Conservation (phyloP, 2,329 filamentous ascomycete species). For the Alternaria brassicae region DNA sequence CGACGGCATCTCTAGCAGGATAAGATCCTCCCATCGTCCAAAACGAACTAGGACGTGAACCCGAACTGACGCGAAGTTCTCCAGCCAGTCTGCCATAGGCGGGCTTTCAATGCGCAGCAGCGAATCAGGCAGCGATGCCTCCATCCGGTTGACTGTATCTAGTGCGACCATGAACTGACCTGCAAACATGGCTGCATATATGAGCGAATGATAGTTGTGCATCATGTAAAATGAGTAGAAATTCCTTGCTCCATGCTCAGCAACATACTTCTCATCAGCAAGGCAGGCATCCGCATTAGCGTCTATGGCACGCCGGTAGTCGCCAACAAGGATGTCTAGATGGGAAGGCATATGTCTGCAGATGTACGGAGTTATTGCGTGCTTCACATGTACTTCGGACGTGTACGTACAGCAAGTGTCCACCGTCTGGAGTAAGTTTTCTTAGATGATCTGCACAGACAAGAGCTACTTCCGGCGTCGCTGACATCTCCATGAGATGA, state of each 20-base stretch:
- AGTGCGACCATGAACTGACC: slow-evolving; percentile 69
- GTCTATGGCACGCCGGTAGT: slow-evolving; percentile 70
- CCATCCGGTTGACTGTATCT: slow-evolving; percentile 65
- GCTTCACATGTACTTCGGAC: not conserved
- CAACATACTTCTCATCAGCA: slow-evolving; percentile 72
- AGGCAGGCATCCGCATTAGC: slow-evolving; percentile 71
- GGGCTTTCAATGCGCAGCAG: slow-evolving; percentile 70
- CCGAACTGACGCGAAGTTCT: slow-evolving; percentile 72
- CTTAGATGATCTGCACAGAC: slow-evolving; percentile 68
- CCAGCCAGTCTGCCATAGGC: slow-evolving; percentile 79
- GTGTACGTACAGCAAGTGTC: slow-evolving; percentile 62
- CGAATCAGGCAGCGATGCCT: slow-evolving; percentile 67
- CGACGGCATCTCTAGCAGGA: slow-evolving; percentile 62
- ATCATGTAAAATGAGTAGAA: slow-evolving; percentile 80
- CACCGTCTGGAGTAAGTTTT: slow-evolving; percentile 70
- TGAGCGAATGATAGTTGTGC: slow-evolving; percentile 76
- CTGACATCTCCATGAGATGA: slow-evolving; percentile 80
- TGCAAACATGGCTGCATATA: slow-evolving; percentile 81
- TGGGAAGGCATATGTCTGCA: slow-evolving; percentile 75
- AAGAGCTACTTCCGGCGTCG: slow-evolving; percentile 68
- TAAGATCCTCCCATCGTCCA: slow-evolving; percentile 72
- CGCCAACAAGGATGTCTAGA: slow-evolving; percentile 74
- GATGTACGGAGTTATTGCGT: not conserved
- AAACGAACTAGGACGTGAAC: slow-evolving; percentile 76
- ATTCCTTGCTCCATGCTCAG: slow-evolving; percentile 65